Percentiles rank a stretch among this genome's conserved stretches.
phyloP scores from a whole-genome alignment of 2,329 filamentous ascomycete genomes.

The Elsinoe ampelina region DNA sequence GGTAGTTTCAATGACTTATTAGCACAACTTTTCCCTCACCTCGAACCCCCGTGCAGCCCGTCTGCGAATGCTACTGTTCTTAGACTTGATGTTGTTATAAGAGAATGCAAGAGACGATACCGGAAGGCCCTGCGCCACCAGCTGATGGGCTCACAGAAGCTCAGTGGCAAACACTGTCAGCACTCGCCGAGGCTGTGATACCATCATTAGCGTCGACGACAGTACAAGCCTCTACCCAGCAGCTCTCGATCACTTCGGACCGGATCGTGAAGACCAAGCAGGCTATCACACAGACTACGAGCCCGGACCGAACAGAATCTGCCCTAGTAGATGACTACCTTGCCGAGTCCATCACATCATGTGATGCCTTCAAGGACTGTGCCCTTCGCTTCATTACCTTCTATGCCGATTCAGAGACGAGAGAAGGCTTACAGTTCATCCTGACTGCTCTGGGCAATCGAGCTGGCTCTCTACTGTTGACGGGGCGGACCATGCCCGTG shows the following conservation, averaged over 20 bases:
- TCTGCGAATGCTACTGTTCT: no score
- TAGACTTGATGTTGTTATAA: no score
- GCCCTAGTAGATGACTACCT: slow-evolving; percentile 24
- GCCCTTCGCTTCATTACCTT: slow-evolving; percentile 41
- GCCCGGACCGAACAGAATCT: slow-evolving; percentile 32
- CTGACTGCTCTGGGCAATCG: slow-evolving; percentile 46
- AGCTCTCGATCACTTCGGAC: slow-evolving; percentile 29
- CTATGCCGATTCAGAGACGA: slow-evolving; percentile 41
- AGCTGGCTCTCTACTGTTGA: slow-evolving; percentile 53
- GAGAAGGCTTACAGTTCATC: slow-evolving; percentile 42
- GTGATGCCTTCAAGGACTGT: slow-evolving; percentile 45
- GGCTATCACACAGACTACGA: slow-evolving; percentile 38
- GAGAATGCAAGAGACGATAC: slow-evolving; percentile 16
- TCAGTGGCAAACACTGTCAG: slow-evolving; percentile 51
- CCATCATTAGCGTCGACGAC: slow-evolving; percentile 43
- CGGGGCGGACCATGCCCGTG: slow-evolving; percentile 56
- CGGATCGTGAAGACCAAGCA: slow-evolving; percentile 42
- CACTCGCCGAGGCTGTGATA: slow-evolving; percentile 49
- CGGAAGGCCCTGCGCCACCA: slow-evolving; percentile 39
- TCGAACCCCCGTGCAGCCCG: no score
- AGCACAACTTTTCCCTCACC: no score
- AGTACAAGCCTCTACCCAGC: slow-evolving; percentile 27
- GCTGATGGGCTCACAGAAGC: slow-evolving; percentile 42
- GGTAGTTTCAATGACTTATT: background rate
- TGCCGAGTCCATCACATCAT: slow-evolving; percentile 31